phyloP scores from a whole-genome alignment of 106 monocot genomes.

The Narthecium ossifragum region DNA sequence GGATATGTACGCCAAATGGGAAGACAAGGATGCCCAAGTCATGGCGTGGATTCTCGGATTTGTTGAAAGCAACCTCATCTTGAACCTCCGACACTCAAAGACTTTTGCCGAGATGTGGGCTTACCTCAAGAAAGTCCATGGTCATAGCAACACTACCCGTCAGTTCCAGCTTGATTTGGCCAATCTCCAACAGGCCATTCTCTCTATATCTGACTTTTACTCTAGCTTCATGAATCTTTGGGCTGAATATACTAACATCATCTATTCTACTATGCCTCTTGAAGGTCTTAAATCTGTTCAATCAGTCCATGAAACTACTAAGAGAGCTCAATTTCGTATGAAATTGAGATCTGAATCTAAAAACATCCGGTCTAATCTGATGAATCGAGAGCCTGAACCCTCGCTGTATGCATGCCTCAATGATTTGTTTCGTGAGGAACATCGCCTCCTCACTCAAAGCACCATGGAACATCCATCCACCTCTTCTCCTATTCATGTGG shows the following conservation, averaged over 20 bases:
- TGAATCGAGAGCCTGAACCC: neutral
- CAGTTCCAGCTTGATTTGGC: conserved; percentile 3
- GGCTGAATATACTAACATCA: conserved; percentile 1
- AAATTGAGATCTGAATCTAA: conserved; percentile 7
- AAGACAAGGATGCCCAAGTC: conserved; percentile 5
- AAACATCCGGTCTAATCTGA: conserved; percentile 5
- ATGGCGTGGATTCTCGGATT: conserved; percentile 7
- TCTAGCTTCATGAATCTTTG: conserved; percentile 5
- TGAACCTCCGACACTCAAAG: conserved; percentile 1
- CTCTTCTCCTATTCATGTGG: neutral
- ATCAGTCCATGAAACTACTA: conserved; percentile 2
- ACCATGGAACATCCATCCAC: conserved; percentile 1
- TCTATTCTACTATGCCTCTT: neutral
- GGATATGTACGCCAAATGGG: neutral
- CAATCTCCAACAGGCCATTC: neutral
- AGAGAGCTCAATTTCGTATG: conserved; percentile 8
- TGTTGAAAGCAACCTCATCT: neutral
- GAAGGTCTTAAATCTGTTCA: neutral
- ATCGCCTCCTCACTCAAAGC: neutral
- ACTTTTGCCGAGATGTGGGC: neutral
- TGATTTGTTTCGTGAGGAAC: neutral
- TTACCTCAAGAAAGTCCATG: conserved; percentile 4
- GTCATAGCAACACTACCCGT: neutral
- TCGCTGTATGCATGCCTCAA: conserved; percentile 4
- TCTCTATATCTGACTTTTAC: conserved; percentile 3